Base-by-base conservation (phyloP, 345 rosid species). In the Pistacia vera region DNA sequence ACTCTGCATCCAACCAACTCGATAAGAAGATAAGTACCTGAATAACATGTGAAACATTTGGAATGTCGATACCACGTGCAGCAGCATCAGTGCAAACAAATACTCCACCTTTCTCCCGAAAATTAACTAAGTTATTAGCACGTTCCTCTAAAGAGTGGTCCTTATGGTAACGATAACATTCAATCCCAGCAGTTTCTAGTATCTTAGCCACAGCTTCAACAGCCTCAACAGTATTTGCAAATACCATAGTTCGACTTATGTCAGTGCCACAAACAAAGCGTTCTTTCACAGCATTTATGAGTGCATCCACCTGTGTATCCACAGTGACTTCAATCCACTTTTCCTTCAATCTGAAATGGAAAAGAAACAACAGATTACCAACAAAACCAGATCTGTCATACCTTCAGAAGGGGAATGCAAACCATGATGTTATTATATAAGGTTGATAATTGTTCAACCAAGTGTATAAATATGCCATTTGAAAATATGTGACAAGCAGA, bases 51-150 rank as follows among this genome's bases (percentile, higher is more conserved):
- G 93, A 86, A 75, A 96, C 91, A 72, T 93, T 88, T 72, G 97
- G 98, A 81, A 96, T 89, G 79, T 96, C 99, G 78, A 96, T 88
- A 75, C 99, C 99, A 68, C 99, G 97, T 17, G 99, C 93, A 72
- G 97, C 99, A 11, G 99, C 99, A 88, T 93, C 99, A 58, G 99
- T 96, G 80, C 99, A 93, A 11, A 96, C 95, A 75, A 96, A 86
- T 72, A 92, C 81, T 77, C 99, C 97, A 38, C 98, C 97, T 28
- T 86, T 87, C 78, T 91, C 95, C 81, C 80, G 87, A 79, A 95
- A 95, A 77, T 81, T 85, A 58, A 79, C 83, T 78, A 95, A 80
- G 46, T 87, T 84, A 70, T 87, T 77, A 63, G 96, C 86, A 78
- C 98, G 93, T 41, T 92, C 93, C 51, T 93, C 97, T 22, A 93